phyloP scores from a whole-genome alignment of 176 grass and related monocot species.

The Raddia guianensis region DNA sequence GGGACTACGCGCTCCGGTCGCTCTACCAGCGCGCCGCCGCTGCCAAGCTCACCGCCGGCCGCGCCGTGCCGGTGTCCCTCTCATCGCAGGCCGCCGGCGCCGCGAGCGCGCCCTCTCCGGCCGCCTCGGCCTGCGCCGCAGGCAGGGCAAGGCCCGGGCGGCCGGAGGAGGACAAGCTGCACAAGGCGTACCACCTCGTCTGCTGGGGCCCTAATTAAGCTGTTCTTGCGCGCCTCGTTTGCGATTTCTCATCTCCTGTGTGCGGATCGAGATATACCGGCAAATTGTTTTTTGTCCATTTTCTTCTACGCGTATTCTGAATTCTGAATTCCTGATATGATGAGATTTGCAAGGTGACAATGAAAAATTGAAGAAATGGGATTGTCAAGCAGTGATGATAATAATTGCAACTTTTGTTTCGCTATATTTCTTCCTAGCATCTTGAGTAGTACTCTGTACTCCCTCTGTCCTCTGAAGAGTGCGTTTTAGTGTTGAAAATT shows the following conservation, averaged over 20 bases:
- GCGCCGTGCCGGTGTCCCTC: slow-evolving; percentile 42
- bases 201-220: slow-evolving; percentile 70
- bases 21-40: slow-evolving; percentile 42
- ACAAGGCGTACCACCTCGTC: slow-evolving; percentile 70
- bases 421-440: too few species aligned
- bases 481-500: too few species aligned
- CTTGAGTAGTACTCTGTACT: too few species aligned
- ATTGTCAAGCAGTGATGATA: neutral
- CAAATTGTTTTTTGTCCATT: neutral
- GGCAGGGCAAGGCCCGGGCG: slow-evolving; percentile 15
- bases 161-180: slow-evolving; percentile 54
- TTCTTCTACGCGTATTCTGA: neutral
- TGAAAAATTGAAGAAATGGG: neutral
- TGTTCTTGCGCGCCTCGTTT: neutral
- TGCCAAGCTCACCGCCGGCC: slow-evolving; percentile 28
- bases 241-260: neutral
- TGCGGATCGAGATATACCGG: neutral
- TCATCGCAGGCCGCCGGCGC: neutral
- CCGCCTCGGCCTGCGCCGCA: neutral
- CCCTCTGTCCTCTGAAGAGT: too few species aligned
- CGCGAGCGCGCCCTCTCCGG: neutral
- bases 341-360: slow-evolving; percentile 12
- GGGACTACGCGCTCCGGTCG: slow-evolving; percentile 63
- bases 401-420: too few species aligned
- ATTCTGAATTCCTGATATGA: neutral